Evolutionary conservation across 352 stramenopile genomes (phyloP), one percentile per base, ranked within the genome.

Genomic region (Pythium pectinolyticum): DNA sequence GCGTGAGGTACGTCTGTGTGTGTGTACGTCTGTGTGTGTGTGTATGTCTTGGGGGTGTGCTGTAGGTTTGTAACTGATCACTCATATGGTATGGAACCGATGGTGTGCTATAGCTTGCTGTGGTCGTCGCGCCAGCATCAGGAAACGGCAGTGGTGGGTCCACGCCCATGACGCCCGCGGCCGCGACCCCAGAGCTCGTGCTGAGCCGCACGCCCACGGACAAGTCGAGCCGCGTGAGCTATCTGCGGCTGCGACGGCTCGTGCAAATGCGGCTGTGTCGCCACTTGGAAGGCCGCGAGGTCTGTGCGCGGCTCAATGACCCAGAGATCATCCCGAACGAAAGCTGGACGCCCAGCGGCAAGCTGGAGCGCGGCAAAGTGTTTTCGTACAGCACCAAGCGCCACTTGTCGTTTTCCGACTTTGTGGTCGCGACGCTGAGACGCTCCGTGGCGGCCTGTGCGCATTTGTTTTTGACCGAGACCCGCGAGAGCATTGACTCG

Each of bases 181-280:
- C 54, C 2, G 50, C 55, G n/a, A 46, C 59, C 0, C 41, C 63
- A 9, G 72, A 71, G 41, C 58, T 64, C 41, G 54, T 83, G 46
- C 57, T 59, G 8, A 57, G 74, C 20, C 35, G 46, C 30, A 62
- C 35, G 7, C 53, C 53, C 10, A 63, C 64, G 52, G 73, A 80
- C 32, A 62, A 73, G 1, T 43, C 64, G 9, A 56, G 70, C 32
- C 69, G 57, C 3, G 55, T 83, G 9, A 64, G 69, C 30, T 80
- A 82, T 62, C 53, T 94, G 35, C 82, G 75, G 9, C 61, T 92
- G 47, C 80, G 84, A 11, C 76, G 84, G 4, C 62, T 92, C 15
- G 85, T 94, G 35, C 82, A 92, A 63, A 85, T 80, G 49, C 72
- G 73, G 2, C 59, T 92, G 31, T 93, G 84, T 40, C 66, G 59